These are phyloP conservation scores for Mucor sp. DNA, from an alignment of 371 early-diverging fungal species.

Conservation along the genomic window DNA sequence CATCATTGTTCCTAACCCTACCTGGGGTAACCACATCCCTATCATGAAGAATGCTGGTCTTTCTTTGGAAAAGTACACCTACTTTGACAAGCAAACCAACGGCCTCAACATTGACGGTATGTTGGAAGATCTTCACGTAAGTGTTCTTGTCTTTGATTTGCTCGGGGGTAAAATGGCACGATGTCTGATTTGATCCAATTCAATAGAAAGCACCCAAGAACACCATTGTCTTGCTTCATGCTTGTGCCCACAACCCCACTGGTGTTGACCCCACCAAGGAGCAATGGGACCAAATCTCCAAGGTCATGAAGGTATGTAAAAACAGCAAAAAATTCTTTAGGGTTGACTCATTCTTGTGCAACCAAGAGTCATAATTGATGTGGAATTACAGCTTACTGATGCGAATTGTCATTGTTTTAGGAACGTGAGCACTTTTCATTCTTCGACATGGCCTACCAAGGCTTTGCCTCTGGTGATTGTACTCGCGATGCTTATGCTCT, in stretches of 20 bases:
- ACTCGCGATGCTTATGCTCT: conserved; percentile 92
- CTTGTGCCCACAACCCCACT: conserved; percentile 98
- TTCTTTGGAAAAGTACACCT: conserved; percentile 85
- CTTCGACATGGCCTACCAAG: conserved; percentile 99
- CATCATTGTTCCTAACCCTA: conserved; percentile 93
- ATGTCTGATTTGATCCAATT: not conserved
- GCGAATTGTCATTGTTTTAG: conserved; percentile 21
- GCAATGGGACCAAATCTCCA: conserved; percentile 92
- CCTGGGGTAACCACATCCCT: conserved; percentile 98
- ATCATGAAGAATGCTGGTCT: conserved; percentile 94
- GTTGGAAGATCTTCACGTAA: conserved; percentile 71
- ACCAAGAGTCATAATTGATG: conserved; percentile 1
- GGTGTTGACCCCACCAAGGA: conserved; percentile 91
- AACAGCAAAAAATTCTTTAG: not conserved
- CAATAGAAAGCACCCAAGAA: conserved; percentile 78
- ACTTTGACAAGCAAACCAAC: conserved; percentile 93
- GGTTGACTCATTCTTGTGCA: conserved; percentile 10
- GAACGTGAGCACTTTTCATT: conserved; percentile 87
- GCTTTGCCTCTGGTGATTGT: conserved; percentile 96
- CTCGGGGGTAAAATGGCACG: not conserved
- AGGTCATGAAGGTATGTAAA: conserved; percentile 67
- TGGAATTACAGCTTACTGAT: not conserved
- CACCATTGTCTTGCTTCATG: conserved; percentile 93
- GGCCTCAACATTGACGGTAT: conserved; percentile 94
- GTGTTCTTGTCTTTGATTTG: conserved; percentile 1